These are phyloP conservation scores for Emmonsiellopsis sp. DNA, from an alignment of 2,329 filamentous ascomycete genomes.

Conservation along the genomic window DNA sequence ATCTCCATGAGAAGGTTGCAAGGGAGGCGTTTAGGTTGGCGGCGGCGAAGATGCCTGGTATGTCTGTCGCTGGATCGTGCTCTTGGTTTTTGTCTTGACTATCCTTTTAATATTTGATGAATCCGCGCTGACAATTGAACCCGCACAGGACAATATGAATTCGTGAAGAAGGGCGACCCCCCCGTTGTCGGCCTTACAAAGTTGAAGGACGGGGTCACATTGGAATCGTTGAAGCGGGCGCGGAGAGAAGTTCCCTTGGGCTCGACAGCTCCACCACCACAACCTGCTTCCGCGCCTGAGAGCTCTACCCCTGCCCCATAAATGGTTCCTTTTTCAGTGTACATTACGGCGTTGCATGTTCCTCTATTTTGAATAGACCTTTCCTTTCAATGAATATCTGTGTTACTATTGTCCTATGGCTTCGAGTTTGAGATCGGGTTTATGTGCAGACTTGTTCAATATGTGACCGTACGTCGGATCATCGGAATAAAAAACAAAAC, in stretches of 20 bases:
- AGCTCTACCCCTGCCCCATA: not conserved
- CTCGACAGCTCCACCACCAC: conserved; percentile 1
- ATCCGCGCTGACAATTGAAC: not conserved
- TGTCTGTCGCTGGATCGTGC: conserved; percentile 19
- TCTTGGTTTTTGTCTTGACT: not conserved
- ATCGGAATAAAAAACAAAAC: too few species aligned
- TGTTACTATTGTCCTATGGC: not conserved
- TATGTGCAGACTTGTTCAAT: too few species aligned
- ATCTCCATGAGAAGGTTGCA: conserved; percentile 88
- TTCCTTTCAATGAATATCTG: not conserved
- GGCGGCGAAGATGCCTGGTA: conserved; percentile 88
- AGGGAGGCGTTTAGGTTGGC: conserved; percentile 89
- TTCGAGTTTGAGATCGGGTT: too few species aligned
- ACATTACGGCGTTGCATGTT: conserved; percentile 3
- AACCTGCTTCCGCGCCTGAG: not conserved
- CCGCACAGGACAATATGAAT: conserved; percentile 58
- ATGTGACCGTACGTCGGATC: too few species aligned
- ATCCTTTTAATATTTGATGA: not conserved
- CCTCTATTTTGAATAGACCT: not conserved
- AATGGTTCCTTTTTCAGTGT: not conserved
- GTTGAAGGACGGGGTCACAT: conserved; percentile 66
- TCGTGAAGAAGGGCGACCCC: conserved; percentile 84
- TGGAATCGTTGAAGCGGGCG: conserved; percentile 75
- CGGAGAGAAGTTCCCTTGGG: conserved; percentile 53
- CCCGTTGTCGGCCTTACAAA: conserved; percentile 90